These are phyloP conservation scores for Begonia peltatifolia DNA, from an alignment of 306 rosid genomes.

Conservation along the genomic window DNA sequence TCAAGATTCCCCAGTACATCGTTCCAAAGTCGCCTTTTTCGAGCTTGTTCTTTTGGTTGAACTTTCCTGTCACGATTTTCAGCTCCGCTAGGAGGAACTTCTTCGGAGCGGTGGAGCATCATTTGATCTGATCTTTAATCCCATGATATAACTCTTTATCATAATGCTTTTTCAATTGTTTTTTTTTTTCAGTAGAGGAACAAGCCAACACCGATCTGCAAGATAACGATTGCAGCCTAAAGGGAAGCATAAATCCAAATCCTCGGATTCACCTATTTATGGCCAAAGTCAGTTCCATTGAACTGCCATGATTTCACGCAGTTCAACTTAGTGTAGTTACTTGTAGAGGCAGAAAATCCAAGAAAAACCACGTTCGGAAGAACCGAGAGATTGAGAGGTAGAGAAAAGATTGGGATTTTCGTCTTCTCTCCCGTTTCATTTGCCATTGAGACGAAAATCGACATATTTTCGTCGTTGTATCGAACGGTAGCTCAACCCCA, in stretches of 20 bases:
- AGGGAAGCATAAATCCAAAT: conserved; percentile 39
- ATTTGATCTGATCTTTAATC: conserved; percentile 44
- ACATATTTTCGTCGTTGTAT: conserved; percentile 17
- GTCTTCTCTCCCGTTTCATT: conserved; percentile 6
- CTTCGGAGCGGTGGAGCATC: conserved; percentile 36
- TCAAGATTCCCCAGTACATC: conserved; percentile 42
- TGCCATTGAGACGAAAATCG: conserved; percentile 14
- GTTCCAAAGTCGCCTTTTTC: conserved; percentile 82
- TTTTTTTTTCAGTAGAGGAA: conserved; percentile 14
- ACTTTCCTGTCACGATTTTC: conserved; percentile 39
- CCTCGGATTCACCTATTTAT: background rate
- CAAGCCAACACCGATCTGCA: conserved; percentile 13
- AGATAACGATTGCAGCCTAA: conserved; percentile 6
- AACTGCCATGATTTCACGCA: conserved; percentile 44
- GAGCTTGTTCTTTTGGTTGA: conserved; percentile 46
- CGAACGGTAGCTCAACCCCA: conserved; percentile 19
- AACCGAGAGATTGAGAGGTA: conserved; percentile 24
- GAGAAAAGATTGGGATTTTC: conserved; percentile 7
- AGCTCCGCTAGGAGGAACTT: conserved; percentile 36
- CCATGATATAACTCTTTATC: conserved; percentile 29
- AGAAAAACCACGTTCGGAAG: conserved; percentile 22
- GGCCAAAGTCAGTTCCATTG: conserved; percentile 4
- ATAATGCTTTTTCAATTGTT: conserved; percentile 5
- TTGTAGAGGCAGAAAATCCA: no score
- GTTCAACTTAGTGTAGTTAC: background rate